Conservation (phyloP, 2,329 filamentous ascomycete genomes). For the Aspergillus latus region DNA sequence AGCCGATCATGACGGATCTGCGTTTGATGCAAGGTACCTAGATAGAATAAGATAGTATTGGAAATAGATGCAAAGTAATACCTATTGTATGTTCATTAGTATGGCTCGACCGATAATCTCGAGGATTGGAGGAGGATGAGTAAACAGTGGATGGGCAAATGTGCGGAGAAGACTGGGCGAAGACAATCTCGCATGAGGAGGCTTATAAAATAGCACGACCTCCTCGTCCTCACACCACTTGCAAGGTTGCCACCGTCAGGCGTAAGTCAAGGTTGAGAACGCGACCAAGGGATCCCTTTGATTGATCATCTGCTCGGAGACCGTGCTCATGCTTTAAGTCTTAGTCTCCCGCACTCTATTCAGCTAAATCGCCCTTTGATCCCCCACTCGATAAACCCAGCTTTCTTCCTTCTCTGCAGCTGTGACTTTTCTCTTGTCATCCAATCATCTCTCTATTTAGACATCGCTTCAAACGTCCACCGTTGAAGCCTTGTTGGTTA, state of each 20-base stretch:
- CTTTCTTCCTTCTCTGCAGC: background rate
- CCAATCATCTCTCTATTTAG: background rate
- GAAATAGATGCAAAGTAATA: background rate
- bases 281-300: background rate
- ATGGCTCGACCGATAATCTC: background rate
- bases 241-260: constrained; percentile 2
- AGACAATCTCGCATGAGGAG: background rate
- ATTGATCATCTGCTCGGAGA: constrained; percentile 6
- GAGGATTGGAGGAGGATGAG: background rate
- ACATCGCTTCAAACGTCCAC: background rate
- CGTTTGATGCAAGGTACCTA: background rate
- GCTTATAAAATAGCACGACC: constrained; percentile 1
- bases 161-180: background rate
- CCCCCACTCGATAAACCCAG: background rate
- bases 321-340: background rate
- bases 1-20: constrained; percentile 23
- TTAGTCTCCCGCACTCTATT: constrained; percentile 1
- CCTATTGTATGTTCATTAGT: background rate
- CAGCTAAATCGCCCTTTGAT: background rate
- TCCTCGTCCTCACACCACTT: background rate
- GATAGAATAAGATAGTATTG: background rate
- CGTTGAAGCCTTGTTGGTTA: background rate
- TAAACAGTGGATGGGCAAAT: background rate
- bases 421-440: background rate
- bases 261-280: background rate